These are phyloP conservation scores for Scenedesmus sp. DNA, from an alignment of 163 green algal genomes.

Conservation along the genomic window DNA sequence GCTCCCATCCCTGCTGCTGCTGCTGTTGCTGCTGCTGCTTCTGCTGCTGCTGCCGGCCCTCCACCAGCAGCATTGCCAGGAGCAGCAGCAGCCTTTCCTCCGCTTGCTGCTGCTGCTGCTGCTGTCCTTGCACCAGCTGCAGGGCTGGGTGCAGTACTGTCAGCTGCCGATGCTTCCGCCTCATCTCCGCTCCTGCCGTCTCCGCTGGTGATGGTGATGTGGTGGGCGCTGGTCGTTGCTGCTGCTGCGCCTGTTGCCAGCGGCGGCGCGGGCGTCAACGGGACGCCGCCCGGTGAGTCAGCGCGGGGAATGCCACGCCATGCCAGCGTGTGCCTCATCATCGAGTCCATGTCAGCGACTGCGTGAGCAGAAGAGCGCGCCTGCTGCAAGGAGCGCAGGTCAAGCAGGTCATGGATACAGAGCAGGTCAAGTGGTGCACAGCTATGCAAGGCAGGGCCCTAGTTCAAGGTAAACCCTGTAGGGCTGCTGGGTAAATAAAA, in stretches of 20 bases:
- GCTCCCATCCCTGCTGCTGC: neutral
- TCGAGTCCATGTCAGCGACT: neutral
- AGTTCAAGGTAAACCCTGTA: no score
- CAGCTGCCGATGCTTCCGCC: no score
- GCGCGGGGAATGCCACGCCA: neutral
- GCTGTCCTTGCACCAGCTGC: no score
- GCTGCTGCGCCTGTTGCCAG: neutral
- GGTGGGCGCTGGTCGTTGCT: neutral
- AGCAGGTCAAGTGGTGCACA: no score
- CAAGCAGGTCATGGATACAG: no score
- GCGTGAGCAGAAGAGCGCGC: neutral
- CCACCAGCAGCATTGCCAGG: neutral
- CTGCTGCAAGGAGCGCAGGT: neutral
- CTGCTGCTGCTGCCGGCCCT: neutral
- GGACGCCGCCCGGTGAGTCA: neutral
- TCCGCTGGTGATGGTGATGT: neutral
- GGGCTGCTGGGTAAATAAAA: no score
- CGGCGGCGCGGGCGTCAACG: neutral
- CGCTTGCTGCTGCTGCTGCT: neutral
- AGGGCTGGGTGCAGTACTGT: no score
- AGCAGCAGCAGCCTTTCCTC: neutral
- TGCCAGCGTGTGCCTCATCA: neutral
- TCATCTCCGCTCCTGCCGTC: neutral
- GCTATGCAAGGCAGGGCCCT: no score
- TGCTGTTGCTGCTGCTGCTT: neutral